phyloP scores from a whole-genome alignment of 306 rosid genomes.

The Potentilla sterilis region DNA sequence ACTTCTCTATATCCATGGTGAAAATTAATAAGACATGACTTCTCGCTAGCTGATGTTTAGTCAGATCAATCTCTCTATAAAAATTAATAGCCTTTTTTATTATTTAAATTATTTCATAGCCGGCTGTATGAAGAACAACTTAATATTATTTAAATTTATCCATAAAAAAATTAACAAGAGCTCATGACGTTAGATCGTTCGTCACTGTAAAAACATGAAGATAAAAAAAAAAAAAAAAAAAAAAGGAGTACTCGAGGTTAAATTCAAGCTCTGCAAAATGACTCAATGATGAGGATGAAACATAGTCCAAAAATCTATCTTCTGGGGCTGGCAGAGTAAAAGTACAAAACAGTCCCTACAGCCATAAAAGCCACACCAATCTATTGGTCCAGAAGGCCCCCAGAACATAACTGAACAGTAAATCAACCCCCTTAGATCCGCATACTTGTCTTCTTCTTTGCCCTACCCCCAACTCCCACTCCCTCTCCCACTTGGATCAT shows the following conservation, averaged over 20 bases:
- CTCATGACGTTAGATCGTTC: too few relatives aligned
- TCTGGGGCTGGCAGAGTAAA: neutral
- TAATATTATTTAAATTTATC: too few relatives aligned
- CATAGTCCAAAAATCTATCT: neutral
- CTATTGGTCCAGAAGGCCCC: slow-evolving; percentile 1
- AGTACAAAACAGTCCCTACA: slow-evolving; percentile 8
- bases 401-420: slow-evolving; percentile 1
- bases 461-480: neutral
- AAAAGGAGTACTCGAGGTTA: neutral
- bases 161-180: too few relatives aligned
- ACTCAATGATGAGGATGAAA: neutral
- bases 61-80: too few relatives aligned
- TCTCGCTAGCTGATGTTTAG: too few relatives aligned
- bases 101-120: too few relatives aligned
- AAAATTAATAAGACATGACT: too few relatives aligned
- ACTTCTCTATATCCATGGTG: too few relatives aligned
- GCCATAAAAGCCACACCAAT: slow-evolving; percentile 16
- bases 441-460: neutral
- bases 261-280: neutral
- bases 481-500: neutral
- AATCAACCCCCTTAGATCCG: neutral
- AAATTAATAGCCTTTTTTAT: too few relatives aligned
- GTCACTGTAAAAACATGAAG: too few relatives aligned
- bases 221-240: neutral
- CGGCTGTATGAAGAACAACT: too few relatives aligned